A percentile compares a stretch with the other conserved stretches of the same genome.
phyloP scores from a whole-genome alignment of 441 rosid species.

The Populus hybrid region DNA sequence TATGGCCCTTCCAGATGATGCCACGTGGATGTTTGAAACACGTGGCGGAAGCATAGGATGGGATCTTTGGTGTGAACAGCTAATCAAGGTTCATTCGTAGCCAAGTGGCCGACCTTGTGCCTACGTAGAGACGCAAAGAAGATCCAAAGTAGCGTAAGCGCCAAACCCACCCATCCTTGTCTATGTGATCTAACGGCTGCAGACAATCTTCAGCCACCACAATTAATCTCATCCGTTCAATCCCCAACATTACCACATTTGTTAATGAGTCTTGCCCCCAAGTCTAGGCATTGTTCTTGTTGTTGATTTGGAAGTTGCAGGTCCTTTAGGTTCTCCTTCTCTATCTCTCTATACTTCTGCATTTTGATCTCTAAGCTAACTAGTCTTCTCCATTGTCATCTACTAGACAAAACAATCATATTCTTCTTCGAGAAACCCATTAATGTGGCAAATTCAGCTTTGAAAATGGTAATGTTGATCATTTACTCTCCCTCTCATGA shows the following conservation, averaged over 20 bases:
- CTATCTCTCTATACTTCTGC: not conserved
- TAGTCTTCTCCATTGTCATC: constrained; percentile 1
- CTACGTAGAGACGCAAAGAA: constrained; percentile 45
- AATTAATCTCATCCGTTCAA: constrained; percentile 29
- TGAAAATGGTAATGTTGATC: constrained; percentile 25
- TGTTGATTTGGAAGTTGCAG: constrained; percentile 47
- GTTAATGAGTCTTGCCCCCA: constrained; percentile 28
- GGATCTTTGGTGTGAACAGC: constrained; percentile 29
- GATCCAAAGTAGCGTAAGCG: constrained; percentile 48
- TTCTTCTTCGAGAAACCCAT: constrained; percentile 7
- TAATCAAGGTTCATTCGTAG: constrained; percentile 25
- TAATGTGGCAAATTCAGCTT: constrained; percentile 14
- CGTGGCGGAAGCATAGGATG: constrained; percentile 18
- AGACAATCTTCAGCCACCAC: constrained; percentile 31
- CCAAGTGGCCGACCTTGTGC: constrained; percentile 42
- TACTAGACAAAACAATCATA: not conserved
- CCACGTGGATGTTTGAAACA: constrained; percentile 18
- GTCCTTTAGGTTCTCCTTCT: constrained; percentile 9
- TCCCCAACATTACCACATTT: constrained; percentile 16
- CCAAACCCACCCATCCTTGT: constrained; percentile 34
- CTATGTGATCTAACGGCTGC: constrained; percentile 30
- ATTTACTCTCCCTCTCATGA: not conserved
- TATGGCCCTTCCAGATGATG: constrained; percentile 11
- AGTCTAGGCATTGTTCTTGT: constrained; percentile 35
- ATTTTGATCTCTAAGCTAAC: not conserved